Base-by-base conservation (phyloP, 2,329 filamentous ascomycete species). In the Daldinia eschscholtzii region DNA sequence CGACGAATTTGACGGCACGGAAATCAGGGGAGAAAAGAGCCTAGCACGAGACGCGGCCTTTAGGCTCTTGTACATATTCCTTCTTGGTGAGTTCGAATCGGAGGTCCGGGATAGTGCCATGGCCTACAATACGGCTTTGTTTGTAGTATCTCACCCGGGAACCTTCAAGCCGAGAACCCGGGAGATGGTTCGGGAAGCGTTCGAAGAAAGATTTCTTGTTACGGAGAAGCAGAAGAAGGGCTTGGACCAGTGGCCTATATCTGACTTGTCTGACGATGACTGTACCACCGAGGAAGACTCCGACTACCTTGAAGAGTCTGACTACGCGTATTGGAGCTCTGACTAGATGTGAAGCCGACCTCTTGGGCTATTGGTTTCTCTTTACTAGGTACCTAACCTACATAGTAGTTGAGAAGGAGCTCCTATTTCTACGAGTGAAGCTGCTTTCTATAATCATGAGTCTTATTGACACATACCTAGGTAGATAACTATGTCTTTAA, bases 31-130 rank as follows among this genome's bases (percentile, higher is more conserved):
- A 15, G 6, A 28, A 4, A 67, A 56, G 39, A 44, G 26, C 30
- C n/a, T 60, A 4, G 60, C 65, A 4, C 59, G 65, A 26, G 65
- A 67, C 37, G 41, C 65, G 13, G 60, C 65, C 20, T 67, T 67
- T 20, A 37, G 42, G 56, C 59, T 67, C 9, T 15, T 64, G 9
- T 63, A 67, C 26, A 26, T 48, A 33, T 60, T 67, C 10, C 60
- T 64, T 9, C 35, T 60, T 3, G 55, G 23, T 26, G 60, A 67
- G 5, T 67, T 67, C 23, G 37, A 58, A 18, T 63, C 59, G 4
- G 50, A 56, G 7, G 52, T 6, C 6, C 33, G 13, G 18, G 64
- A 62, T 20, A 57, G 58, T 4, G 55, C 15, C 35, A 37, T 30
- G 55, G 64, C 59, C 2, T 63, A 56, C 33, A 26, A 67, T 15